Percentiles rank a stretch among this genome's conserved stretches.
Conservation (phyloP, 129 eudicot species). For the Artemisia tridentata region DNA sequence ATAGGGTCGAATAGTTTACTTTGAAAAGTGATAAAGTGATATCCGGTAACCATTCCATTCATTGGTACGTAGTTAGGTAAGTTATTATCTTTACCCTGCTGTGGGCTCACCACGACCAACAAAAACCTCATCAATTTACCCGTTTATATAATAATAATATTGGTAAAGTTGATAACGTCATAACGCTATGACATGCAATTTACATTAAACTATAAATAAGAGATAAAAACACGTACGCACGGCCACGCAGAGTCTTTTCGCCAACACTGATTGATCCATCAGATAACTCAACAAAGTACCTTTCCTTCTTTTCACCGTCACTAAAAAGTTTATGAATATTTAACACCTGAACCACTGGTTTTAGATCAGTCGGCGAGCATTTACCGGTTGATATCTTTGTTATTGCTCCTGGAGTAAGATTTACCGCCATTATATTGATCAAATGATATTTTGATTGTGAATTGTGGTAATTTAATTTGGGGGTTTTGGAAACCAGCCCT, state of each 20-base stretch:
- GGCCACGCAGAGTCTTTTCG: conserved; percentile 43
- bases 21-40: no score
- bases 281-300: conserved; percentile 52
- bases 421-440: background rate
- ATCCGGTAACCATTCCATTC: no score
- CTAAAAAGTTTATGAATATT: conserved; percentile 6
- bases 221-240: conserved; percentile 33
- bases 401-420: conserved; percentile 45
- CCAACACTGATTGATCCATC: conserved; percentile 53
- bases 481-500: background rate
- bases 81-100: no score
- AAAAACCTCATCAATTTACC: background rate
- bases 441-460: background rate
- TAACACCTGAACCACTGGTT: conserved; percentile 54
- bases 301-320: conserved; percentile 21
- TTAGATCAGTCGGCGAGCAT: conserved; percentile 3
- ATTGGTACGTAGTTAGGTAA: no score
- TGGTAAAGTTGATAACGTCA: background rate
- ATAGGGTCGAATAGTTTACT: no score
- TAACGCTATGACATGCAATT: no score
- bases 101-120: no score
- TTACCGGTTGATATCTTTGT: conserved; percentile 31
- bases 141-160: background rate
- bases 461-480: background rate
- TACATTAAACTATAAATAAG: background rate